A percentile compares a stretch with the other conserved stretches of the same genome.
These are phyloP conservation scores for Cornus controversa DNA, from an alignment of 148 eudicot species.

Conservation along the genomic window DNA sequence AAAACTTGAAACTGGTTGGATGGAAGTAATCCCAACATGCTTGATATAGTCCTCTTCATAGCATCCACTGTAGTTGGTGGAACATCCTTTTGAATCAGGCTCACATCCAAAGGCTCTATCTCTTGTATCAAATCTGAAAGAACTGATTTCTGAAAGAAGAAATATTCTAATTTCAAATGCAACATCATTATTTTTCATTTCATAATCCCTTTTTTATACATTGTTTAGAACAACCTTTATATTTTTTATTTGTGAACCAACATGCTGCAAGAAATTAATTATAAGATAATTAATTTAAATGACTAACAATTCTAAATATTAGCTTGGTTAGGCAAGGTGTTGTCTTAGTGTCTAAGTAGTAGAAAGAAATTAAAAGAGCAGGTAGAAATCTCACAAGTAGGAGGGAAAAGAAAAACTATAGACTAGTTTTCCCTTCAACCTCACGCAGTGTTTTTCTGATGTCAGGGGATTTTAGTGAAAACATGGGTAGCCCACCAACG, in stretches of 20 bases:
- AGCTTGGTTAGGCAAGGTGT: neutral
- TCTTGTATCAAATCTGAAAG: constrained; percentile 79
- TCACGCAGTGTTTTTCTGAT: neutral
- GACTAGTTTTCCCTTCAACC: neutral
- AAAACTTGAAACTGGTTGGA: constrained; percentile 87
- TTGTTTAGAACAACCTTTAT: too few relatives aligned
- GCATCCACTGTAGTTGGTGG: constrained; percentile 88
- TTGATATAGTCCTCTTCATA: constrained; percentile 95
- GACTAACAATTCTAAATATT: neutral
- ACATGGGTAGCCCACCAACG: too few relatives aligned
- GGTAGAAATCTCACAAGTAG: neutral
- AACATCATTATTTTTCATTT: neutral
- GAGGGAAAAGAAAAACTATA: too few relatives aligned
- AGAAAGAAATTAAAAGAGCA: neutral
- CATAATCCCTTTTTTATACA: neutral
- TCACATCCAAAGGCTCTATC: constrained; percentile 94
- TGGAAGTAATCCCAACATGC: constrained; percentile 97
- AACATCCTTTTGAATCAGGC: constrained; percentile 91
- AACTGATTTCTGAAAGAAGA: constrained; percentile 60
- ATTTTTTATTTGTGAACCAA: neutral
- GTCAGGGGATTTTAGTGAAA: too few relatives aligned
- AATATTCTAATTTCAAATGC: neutral
- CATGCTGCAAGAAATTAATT: neutral
- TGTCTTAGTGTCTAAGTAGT: neutral
- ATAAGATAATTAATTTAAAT: neutral